These are phyloP conservation scores for Cercospora sp. DNA, from an alignment of 2,329 filamentous ascomycete genomes.

Conservation along the genomic window DNA sequence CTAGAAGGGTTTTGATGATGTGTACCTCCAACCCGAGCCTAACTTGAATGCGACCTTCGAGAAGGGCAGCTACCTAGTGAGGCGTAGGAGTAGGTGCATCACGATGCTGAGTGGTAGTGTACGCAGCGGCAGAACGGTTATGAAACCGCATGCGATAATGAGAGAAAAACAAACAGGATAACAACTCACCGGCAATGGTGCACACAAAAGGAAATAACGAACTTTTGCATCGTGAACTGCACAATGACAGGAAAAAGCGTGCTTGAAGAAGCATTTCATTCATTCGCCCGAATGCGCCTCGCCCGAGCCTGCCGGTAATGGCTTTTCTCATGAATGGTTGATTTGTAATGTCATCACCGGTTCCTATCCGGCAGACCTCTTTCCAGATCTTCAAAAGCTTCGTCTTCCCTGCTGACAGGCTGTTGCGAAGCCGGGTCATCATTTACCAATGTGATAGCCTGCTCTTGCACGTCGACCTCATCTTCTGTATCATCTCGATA, in stretches of 20 bases:
- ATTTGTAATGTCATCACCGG: conserved; percentile 12
- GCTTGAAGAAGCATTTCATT: conserved; percentile 2
- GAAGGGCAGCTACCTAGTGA: too few relatives aligned
- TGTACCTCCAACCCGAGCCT: background rate
- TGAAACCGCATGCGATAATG: background rate
- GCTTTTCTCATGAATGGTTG: background rate
- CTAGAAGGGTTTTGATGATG: background rate
- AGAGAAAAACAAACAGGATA: background rate
- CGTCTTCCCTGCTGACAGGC: conserved; percentile 38
- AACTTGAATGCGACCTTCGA: background rate
- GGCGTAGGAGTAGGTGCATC: too few relatives aligned
- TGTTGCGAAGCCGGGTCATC: conserved; percentile 37
- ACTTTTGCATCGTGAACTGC: background rate
- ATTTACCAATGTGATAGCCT: conserved; percentile 37
- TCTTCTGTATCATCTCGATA: conserved; percentile 30
- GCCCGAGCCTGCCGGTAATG: background rate
- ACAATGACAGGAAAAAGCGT: background rate
- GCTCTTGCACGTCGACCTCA: conserved; percentile 38
- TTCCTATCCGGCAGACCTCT: conserved; percentile 33
- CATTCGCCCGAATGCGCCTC: background rate
- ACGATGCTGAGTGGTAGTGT: background rate
- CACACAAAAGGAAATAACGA: background rate
- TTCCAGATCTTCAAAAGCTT: conserved; percentile 42
- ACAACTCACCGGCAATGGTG: background rate
- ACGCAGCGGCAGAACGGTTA: background rate